Percentiles rank a stretch among this genome's conserved stretches.
Evolutionary conservation across 2,329 filamentous ascomycete genomes (phyloP).

Genomic region (Fusarium verticillioides): DNA sequence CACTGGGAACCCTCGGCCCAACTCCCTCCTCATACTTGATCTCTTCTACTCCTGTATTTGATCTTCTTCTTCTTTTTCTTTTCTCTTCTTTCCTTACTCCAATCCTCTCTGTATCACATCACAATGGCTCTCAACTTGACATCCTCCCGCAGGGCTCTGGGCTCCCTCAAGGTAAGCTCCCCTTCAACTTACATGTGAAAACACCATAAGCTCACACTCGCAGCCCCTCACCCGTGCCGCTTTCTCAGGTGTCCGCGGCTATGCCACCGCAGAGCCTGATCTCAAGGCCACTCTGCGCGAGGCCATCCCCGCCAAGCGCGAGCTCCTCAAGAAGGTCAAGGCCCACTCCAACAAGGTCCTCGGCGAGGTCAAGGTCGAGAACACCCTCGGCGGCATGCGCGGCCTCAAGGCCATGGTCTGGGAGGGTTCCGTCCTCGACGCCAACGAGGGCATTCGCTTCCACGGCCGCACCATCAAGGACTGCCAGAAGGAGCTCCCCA

Average conservation of each 20-base stretch:
- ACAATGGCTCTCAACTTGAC: slow-evolving; percentile 74
- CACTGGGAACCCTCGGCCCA: slow-evolving; percentile 42
- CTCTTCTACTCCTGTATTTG: background rate
- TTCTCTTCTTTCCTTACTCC: background rate
- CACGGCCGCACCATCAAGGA: slow-evolving; percentile 98
- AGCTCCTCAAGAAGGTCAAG: slow-evolving; percentile 94
- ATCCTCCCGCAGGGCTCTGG: slow-evolving; percentile 70
- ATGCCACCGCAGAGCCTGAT: slow-evolving; percentile 84
- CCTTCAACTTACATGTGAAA: slow-evolving; percentile 10
- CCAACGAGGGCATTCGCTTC: slow-evolving; percentile 97
- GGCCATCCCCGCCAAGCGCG: slow-evolving; percentile 90
- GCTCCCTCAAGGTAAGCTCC: slow-evolving; percentile 69
- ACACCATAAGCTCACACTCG: background rate
- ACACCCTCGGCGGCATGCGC: slow-evolving; percentile 95
- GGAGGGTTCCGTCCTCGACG: slow-evolving; percentile 97
- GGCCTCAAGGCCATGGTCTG: slow-evolving; percentile 98
- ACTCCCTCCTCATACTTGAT: slow-evolving; percentile 8
- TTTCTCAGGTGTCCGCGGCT: slow-evolving; percentile 61
- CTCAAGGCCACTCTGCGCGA: slow-evolving; percentile 88
- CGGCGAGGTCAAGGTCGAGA: slow-evolving; percentile 93
- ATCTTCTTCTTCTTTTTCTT: background rate
- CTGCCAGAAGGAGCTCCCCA: slow-evolving; percentile 92
- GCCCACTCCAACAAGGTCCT: slow-evolving; percentile 82
- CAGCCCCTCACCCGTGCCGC: slow-evolving; percentile 49
- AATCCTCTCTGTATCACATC: slow-evolving; percentile 7